phyloP scores from a whole-genome alignment of 768 basidiomycete genomes.

The Piloderma croceum region DNA sequence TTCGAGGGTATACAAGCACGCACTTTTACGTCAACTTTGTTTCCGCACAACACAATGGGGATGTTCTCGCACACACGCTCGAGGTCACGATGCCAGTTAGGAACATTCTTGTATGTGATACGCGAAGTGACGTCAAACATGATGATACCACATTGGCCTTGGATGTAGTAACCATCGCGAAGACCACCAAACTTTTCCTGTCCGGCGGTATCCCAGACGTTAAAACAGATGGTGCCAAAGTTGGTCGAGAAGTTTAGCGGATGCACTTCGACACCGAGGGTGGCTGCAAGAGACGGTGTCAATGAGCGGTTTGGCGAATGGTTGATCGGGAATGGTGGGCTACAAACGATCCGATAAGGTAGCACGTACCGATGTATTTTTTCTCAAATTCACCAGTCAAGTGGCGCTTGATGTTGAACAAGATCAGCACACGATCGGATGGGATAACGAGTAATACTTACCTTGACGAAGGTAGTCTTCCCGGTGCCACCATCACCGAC shows the following conservation, averaged over 20 bases:
- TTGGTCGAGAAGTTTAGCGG: slow-evolving; percentile 95
- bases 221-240: slow-evolving; percentile 98
- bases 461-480: slow-evolving; percentile 99
- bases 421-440: slow-evolving; percentile 58
- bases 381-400: slow-evolving; percentile 99
- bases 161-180: slow-evolving; percentile 93
- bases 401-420: slow-evolving; percentile 62
- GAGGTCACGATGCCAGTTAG: slow-evolving; percentile 99
- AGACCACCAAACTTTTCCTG: slow-evolving; percentile 99
- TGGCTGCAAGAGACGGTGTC: slow-evolving; percentile 52
- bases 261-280: slow-evolving; percentile 99
- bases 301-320: slow-evolving; percentile 11
- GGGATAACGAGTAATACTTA: slow-evolving; percentile 30
- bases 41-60: slow-evolving; percentile 97
- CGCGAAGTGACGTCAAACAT: slow-evolving; percentile 99
- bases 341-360: slow-evolving; percentile 10
- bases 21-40: slow-evolving; percentile 99
- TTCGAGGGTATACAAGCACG: slow-evolving; percentile 17
- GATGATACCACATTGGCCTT: slow-evolving; percentile 99
- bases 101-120: slow-evolving; percentile 99
- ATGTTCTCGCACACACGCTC: slow-evolving; percentile 99
- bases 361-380: slow-evolving; percentile 89
- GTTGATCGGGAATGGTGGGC: slow-evolving; percentile 11
- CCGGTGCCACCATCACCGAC: slow-evolving; percentile 97
- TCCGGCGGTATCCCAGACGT: slow-evolving; percentile 99